These are phyloP conservation scores for Cercospora canescens DNA, from an alignment of 2,329 filamentous ascomycete genomes.

Conservation along the genomic window DNA sequence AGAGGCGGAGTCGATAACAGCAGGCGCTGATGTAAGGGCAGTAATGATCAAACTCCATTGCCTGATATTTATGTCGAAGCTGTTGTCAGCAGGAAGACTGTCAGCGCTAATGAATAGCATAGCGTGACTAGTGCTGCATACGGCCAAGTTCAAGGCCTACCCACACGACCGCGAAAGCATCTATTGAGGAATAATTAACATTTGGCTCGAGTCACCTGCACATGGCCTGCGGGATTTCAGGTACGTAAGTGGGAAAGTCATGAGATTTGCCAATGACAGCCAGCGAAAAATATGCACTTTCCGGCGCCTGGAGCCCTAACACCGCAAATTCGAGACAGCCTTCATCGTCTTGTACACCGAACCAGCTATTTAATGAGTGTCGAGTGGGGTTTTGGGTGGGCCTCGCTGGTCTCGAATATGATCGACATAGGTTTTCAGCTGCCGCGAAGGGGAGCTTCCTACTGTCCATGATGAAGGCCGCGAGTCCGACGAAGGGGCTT, in stretches of 20 bases:
- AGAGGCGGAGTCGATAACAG: neutral
- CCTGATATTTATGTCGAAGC: neutral
- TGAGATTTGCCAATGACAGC: too few species aligned
- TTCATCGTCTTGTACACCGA: neutral
- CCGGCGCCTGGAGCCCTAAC: neutral
- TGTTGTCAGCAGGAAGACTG: neutral
- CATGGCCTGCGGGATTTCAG: too few species aligned
- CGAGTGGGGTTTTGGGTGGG: neutral
- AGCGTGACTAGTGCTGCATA: neutral
- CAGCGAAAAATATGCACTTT: neutral
- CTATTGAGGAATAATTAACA: neutral
- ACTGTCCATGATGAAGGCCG: neutral
- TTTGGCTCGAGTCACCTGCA: neutral
- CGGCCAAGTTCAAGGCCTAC: neutral
- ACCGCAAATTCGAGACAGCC: neutral
- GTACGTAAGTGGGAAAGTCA: too few species aligned
- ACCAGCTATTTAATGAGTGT: neutral
- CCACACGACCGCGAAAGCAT: neutral
- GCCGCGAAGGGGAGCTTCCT: neutral
- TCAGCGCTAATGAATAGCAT: too few species aligned
- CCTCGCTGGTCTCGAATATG: constrained; percentile 14
- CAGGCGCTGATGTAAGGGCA: neutral
- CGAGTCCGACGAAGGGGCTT: neutral
- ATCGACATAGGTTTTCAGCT: constrained; percentile 17
- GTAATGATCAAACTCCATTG: neutral